Base-by-base conservation (phyloP, 495 filamentous ascomycete genomes). In the Acidiella bohemica region DNA sequence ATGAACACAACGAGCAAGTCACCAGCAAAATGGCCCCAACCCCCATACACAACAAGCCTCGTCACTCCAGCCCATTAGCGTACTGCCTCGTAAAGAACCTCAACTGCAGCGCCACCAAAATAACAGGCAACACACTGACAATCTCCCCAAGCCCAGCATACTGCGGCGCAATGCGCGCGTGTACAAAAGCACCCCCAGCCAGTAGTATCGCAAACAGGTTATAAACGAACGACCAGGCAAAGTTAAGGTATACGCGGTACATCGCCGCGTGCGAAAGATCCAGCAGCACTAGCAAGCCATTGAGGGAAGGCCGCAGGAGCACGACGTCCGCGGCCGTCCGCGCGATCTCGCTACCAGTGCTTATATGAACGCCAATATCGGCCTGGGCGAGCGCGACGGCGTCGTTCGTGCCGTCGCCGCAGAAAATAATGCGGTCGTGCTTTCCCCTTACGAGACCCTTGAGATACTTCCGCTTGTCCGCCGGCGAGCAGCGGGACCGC, bases 361-460 rank as follows among this genome's bases (percentile, higher is more conserved):
- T 71, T 45, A 81, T 69, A 49, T 82, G 78, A 3, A 85, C 58
- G 34, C 83, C 83, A 44, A 90, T 72, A 19, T 71, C 72, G n/a
- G 83, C 79, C 49, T 73, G 68, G 2, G 78, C 71, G 5, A 90
- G 66, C 2, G 83, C 81, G 10, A 76, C 63, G 0, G 82, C 80
- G 53, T 87, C 83, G 57, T 90, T 90, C 3, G 79, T 83, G 6
- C 83, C 83, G 50, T 90, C 83, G 30, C 83, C 83, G 47, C 69
- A 67, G 58, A 88, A 86, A 13, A 86, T 45, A 16, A 84, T 67
- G 3, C 67, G 44, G 9, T 38, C 42, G 33, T 58, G 55, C 13
- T 41, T 39, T 19, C 14, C 18, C 12, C 10, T 35, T 25, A 44
- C 58, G 38, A 71, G 48, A 7, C 53, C 28, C 34, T 74, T 56